phyloP scores from a whole-genome alignment of 2,329 filamentous ascomycete genomes.

The Nakataea oryzae region DNA sequence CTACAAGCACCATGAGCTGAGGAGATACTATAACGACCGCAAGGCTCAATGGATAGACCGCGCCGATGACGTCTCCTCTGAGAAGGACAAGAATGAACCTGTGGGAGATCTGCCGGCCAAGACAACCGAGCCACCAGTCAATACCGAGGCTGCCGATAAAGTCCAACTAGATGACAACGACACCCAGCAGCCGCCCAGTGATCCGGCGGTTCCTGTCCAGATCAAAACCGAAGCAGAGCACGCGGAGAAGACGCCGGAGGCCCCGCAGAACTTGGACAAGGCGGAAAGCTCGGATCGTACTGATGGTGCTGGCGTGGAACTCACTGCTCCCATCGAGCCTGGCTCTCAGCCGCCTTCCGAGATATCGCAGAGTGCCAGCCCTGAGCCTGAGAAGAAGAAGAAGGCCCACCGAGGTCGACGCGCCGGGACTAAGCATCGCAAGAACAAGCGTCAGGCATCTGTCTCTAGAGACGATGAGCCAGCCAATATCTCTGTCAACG shows the following conservation, averaged over 20 bases:
- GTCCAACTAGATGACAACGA: neutral
- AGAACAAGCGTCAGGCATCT: constrained; percentile 41
- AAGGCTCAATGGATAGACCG: constrained; percentile 6
- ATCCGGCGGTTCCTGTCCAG: neutral
- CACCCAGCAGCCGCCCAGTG: neutral
- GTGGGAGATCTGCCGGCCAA: neutral
- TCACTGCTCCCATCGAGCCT: neutral
- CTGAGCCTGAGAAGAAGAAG: constrained; percentile 38
- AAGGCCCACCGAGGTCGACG: constrained; percentile 62
- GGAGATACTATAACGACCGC: constrained; percentile 10
- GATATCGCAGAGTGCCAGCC: constrained; percentile 3
- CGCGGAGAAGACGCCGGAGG: neutral
- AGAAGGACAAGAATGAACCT: neutral
- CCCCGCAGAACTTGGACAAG: neutral
- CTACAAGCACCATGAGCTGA: constrained; percentile 21
- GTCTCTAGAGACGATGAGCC: constrained; percentile 37
- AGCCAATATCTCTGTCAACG: constrained; percentile 42
- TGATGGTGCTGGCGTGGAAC: neutral
- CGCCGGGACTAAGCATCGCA: constrained; percentile 59
- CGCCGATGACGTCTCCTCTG: neutral
- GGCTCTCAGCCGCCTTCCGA: neutral
- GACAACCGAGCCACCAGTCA: neutral
- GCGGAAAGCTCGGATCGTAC: neutral
- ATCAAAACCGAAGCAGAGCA: neutral
- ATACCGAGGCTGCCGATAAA: neutral